Base-by-base conservation (phyloP, 2,329 filamentous ascomycete genomes). In the Rhinocladiella similis region DNA sequence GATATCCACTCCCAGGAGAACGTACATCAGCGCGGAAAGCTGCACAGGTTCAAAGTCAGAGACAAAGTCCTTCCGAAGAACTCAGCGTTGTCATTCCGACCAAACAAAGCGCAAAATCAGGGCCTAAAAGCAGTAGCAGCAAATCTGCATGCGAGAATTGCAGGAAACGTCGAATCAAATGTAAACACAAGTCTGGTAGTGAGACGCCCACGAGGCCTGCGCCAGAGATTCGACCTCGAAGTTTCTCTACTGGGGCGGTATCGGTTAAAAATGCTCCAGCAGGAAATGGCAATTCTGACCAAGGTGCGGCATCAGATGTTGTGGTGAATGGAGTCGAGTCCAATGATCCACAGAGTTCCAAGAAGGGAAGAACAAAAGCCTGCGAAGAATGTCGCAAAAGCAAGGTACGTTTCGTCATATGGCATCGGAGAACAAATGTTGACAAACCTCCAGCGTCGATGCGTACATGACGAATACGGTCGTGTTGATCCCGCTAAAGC, bases 311-410 rank as follows among this genome's bases (percentile, higher is more conserved):
- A 14, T 49, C 52, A 27, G 57, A 55, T 27, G 38, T 38, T 16
- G 35, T 50, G 16, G 36, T 54, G 43, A 46, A 46, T 27, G 49
- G 42, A 14, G 22, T 39, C 41, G 13, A 43, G 18, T n/a, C 43
- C 9, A 46, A 29, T 27, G 60, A 59, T 16, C 51, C 51, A 18
- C 59, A 53, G 36, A 50, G 57, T 36, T 70, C 80, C 45, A 79
- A 83, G 70, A 82, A 83, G 67, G 78, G 82, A 57, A 72, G 84
- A 64, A 85, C 79, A 65, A 86, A 86, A 69, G 84, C 84, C 42
- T 87, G 84, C 67, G 78, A 83, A 56, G 83, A 86, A 64, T 87
- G 84, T 70, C 80, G 84, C 45, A 86, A 85, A 68, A 86, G 83
- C 77, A 87, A 87, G 77, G 84, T 85, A 68, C 70, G 79, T 71